Base-by-base conservation (phyloP, 495 filamentous ascomycete genomes). In the Cercophora scortea region DNA sequence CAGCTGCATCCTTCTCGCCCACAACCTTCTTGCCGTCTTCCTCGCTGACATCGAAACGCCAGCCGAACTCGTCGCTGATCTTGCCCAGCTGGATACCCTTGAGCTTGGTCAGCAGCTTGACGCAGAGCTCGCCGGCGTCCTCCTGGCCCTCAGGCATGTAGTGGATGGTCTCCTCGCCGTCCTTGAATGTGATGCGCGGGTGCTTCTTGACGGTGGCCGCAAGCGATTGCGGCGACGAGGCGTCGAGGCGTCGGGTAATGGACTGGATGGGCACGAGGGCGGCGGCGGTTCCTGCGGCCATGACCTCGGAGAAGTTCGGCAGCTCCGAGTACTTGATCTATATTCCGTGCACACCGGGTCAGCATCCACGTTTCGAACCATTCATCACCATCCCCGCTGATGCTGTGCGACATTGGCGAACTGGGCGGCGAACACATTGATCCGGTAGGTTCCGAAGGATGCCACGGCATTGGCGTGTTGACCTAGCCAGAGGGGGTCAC, bases 231-330 rank as follows among this genome's bases (percentile, higher is more conserved):
- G 61, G 59, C 1, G 69, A 76, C 4, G 78, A 80, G 11, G 67
- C 11, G 45, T 49, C 49, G 41, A 67, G 49, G 56, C 76, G 78
- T 63, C 86, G 83, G 1, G 86, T 88, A 57, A 98, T 95, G 46
- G 85, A 90, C 48, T 83, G 83, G 62, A 98, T 89, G 1, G 93
- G 93, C 9, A 96, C 90, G 42, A 98, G 72, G 1, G 89, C 88
- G 0, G 92, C 93, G 5, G 93, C 93, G 1, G 93, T 98, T 0
- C 93, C 93, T 1, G 89, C 90, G 4, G 92, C 93, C 70, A 96
- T 79, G 16, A 98, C 83, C 67, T 98, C 93, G 43, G 74, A 75
- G 70, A 97, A 96, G 7, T 69, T 63, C 12, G 70, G 63, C 8
- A 96, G 72, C 56, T 98, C 92, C n/a, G 80, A 75, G 66, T 92